Evolutionary conservation across 805 yeast species (phyloP).

Genomic region (Yarrowia osloensis): DNA sequence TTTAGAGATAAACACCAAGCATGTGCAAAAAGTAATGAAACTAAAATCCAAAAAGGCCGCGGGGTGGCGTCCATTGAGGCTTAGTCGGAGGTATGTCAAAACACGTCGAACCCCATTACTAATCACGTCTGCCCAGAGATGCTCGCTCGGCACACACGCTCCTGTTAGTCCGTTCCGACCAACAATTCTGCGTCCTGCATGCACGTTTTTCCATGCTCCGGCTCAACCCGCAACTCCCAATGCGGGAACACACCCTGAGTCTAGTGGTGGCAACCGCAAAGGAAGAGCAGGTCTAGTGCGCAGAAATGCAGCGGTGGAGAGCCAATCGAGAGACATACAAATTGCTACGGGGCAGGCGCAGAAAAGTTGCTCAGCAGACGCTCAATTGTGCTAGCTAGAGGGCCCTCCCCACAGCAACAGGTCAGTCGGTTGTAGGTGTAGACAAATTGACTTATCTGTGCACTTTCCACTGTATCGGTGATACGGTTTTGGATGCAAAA

Average conservation of each 20-base stretch:
- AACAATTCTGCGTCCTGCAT: constrained; percentile 27
- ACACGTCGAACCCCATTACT: neutral
- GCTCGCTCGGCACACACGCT: neutral
- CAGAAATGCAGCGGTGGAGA: neutral
- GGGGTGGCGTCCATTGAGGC: neutral
- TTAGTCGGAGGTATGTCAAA: neutral
- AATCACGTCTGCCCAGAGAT: neutral
- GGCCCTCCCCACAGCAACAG: no score
- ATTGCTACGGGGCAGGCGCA: neutral
- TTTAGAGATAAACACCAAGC: neutral
- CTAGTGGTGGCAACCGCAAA: constrained; percentile 22
- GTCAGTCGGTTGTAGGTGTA: neutral
- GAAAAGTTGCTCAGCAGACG: neutral
- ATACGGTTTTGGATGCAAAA: neutral
- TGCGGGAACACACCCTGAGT: constrained; percentile 27
- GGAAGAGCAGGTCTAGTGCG: constrained; percentile 7
- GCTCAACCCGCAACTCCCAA: constrained; percentile 30
- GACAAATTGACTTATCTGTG: neutral
- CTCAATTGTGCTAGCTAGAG: neutral
- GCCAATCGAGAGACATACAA: constrained; percentile 19
- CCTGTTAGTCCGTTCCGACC: constrained; percentile 8
- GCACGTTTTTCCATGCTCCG: constrained; percentile 29
- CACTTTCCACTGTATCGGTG: neutral
- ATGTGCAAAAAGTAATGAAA: constrained; percentile 25
- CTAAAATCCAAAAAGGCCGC: constrained; percentile 4